phyloP scores from a whole-genome alignment of 2,329 filamentous ascomycete species.

The Dothistroma pini region DNA sequence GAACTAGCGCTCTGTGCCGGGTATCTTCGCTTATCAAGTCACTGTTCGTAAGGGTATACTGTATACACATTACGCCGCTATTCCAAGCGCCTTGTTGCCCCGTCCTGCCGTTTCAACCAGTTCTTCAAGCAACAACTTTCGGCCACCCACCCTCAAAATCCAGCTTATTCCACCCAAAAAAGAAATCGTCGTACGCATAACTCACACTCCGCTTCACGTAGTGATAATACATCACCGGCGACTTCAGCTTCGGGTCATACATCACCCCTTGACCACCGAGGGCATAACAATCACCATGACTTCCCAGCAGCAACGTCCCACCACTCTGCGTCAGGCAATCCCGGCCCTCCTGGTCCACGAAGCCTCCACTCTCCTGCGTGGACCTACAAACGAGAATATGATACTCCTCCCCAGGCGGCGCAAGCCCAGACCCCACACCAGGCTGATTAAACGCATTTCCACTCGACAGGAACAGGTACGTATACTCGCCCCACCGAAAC shows the following conservation, averaged over 20 bases:
- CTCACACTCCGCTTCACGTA: constrained; percentile 38
- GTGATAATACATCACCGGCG: constrained; percentile 61
- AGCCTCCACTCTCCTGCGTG: constrained; percentile 48
- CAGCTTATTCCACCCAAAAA: constrained; percentile 27
- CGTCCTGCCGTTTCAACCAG: too few species aligned
- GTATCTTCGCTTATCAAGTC: too few species aligned
- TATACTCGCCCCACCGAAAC: constrained; percentile 54
- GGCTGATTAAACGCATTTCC: constrained; percentile 36
- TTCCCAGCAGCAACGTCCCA: constrained; percentile 57
- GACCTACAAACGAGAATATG: constrained; percentile 61
- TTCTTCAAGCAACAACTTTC: constrained; percentile 10
- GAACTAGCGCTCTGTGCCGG: too few species aligned
- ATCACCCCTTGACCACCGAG: constrained; percentile 63
- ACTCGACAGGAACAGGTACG: constrained; percentile 52
- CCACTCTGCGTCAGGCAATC: constrained; percentile 52
- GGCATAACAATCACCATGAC: constrained; percentile 60
- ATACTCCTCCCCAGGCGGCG: constrained; percentile 55
- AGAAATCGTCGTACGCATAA: constrained; percentile 24
- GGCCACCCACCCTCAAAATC: constrained; percentile 25
- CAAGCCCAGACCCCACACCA: constrained; percentile 30
- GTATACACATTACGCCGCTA: too few species aligned
- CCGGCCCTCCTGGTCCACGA: constrained; percentile 54
- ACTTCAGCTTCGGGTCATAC: constrained; percentile 43
- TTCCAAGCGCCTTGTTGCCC: too few species aligned
- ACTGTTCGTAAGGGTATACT: too few species aligned